Base-by-base conservation (phyloP, 2,329 filamentous ascomycete genomes). In the Diplocarpon mali region DNA sequence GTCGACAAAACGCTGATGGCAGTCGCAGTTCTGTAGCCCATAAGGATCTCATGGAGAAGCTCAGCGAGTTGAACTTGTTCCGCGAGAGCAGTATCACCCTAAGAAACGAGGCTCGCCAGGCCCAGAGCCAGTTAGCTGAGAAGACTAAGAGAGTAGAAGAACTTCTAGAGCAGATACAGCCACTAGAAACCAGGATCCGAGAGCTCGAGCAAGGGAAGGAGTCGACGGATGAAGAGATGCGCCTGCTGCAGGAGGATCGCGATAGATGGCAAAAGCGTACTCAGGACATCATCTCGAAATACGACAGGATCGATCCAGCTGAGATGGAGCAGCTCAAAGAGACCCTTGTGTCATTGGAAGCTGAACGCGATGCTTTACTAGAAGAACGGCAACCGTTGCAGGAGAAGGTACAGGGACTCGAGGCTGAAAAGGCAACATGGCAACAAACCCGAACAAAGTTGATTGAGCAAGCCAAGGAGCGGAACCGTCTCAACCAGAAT, bases 221-320 rank as follows among this genome's bases (percentile, higher is more conserved):
- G 53, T 61, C 53, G 0, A 50, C 52, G 30, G 59, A 60, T 34
- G 87, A 87, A 11, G 90, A 96, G 61, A 77, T 95, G 60, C 86
- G 85, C 58, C 75, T 95, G 51, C 73, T 96, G 9, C 84, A 93
- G 53, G 84, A 92, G 57, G 90, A 96, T 60, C 82, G 92, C 13
- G 90, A 96, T 61, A 78, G 86, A 46, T 95, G 90, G 85, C 88
- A 95, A 65, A 90, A 95, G 69, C 83, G 92, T 17, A 93, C 88
- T 1, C 88, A 96, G 61, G 86, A 93, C 55, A 95, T 98, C 50
- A 76, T 98, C 40, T 88, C 87, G 53, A 95, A 95, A 62, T 95
- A 96, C 60, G 89, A 95, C 55, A 85, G 90, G 45, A 86, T 93
- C 42, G 92, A 98, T 60, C 90, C 92, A 35, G 86, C 85, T 2